phyloP scores from a whole-genome alignment of 257 asterid genomes.

The Eustoma russellianum region DNA sequence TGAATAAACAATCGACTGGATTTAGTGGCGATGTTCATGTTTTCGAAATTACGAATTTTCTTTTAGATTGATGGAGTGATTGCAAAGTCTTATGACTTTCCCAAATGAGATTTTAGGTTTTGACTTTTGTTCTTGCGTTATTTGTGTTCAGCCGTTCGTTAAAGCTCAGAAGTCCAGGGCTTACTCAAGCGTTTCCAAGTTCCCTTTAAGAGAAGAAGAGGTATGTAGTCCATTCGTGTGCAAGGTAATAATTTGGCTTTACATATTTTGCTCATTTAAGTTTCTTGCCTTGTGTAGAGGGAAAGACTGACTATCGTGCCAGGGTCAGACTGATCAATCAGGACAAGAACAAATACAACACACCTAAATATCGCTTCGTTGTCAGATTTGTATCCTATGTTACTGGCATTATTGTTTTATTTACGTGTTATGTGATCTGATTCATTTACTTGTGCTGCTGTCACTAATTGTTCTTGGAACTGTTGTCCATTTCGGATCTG shows the following conservation, averaged over 20 bases:
- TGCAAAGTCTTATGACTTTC: too few species aligned
- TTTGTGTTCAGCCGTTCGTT: conserved; percentile 41
- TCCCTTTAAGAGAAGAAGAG: conserved; percentile 75
- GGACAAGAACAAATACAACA: conserved; percentile 66
- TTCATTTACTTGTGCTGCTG: not conserved
- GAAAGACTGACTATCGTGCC: conserved; percentile 75
- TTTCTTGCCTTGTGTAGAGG: conserved; percentile 24
- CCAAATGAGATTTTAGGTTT: too few species aligned
- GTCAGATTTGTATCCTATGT: conserved; percentile 64
- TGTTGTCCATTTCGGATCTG: not conserved
- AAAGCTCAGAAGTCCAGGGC: conserved; percentile 61
- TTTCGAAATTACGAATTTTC: too few species aligned
- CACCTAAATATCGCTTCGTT: conserved; percentile 62
- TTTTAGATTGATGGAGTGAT: too few species aligned
- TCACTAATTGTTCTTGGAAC: not conserved
- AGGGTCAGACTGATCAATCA: conserved; percentile 63
- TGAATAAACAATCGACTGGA: too few species aligned
- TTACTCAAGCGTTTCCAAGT: conserved; percentile 72
- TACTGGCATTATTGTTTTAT: not conserved
- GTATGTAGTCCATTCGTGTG: conserved; percentile 9
- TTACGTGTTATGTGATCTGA: not conserved
- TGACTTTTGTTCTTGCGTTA: too few species aligned
- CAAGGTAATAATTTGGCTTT: not conserved
- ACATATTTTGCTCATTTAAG: not conserved
- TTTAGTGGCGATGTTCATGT: too few species aligned